Evolutionary conservation across 345 rosid species (phyloP), one percentile per base, ranked within the genome.

Genomic region (Draba incana): DNA sequence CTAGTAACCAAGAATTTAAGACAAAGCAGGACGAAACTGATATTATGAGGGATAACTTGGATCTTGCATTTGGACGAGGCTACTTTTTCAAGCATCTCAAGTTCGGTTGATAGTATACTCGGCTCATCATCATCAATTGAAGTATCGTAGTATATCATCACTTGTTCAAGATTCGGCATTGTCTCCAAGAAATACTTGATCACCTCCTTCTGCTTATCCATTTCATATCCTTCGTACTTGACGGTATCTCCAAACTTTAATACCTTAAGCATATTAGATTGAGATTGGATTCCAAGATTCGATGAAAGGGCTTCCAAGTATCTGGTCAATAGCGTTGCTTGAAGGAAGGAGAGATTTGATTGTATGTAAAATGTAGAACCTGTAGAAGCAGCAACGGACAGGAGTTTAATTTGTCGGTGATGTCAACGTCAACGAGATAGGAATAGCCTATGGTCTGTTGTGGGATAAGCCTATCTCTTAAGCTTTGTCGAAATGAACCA

Each of bases 401-500:
- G 70, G 30, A 16, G 54, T 10, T 10, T n/a, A n/a, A n/a, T n/a
- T 24, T 42, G 33, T 75, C 70, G 15, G 8, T 2, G 39, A 20
- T 20, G 20, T 35, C 6, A 1, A 33, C 8, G 39, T 48, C 59
- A 39, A 8, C 58, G 48, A 24, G 10, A 30, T 11, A 47, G 42
- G 65, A 24, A 62, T 33, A 39, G 60, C 12, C 53, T 75, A 14
- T 48, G 33, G 24, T 68, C 8, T 11, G 63, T 33, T 55, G 52
- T 68, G 74, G 69, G 70, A 68, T 57, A 48, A 75, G 74, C 64
- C 66, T 68, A 20, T 75, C 78, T 50, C 42, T 68, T 42, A 68
- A 9, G 78, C 74, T 75, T 62, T 75, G 74, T 41, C 74, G 56
- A 48, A 68, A 75, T 16, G 78, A 75, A 39, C 59, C 65, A 48